phyloP scores from a whole-genome alignment of 2,329 filamentous ascomycete species.

The Graphium sp. region DNA sequence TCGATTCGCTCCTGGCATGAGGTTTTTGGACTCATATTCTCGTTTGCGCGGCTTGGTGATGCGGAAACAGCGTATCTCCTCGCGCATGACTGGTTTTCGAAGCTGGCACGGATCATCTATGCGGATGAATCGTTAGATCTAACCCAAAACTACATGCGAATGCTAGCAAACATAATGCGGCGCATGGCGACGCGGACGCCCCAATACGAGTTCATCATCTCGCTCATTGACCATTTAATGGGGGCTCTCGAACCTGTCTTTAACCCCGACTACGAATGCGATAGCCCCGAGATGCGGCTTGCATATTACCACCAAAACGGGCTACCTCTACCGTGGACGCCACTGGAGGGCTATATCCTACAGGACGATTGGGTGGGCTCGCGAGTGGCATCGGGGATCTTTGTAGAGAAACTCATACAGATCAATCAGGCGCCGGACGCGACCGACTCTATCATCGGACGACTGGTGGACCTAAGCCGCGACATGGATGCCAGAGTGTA shows the following conservation, averaged over 20 bases:
- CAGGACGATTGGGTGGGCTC: slow-evolving; percentile 17
- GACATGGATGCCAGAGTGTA: slow-evolving; percentile 34
- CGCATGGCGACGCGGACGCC: slow-evolving; percentile 31
- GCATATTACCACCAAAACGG: slow-evolving; percentile 13
- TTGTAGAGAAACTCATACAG: slow-evolving; percentile 48
- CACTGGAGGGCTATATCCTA: slow-evolving; percentile 26
- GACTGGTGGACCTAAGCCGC: slow-evolving; percentile 34
- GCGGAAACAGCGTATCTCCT: slow-evolving; percentile 42
- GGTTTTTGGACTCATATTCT: slow-evolving; percentile 53
- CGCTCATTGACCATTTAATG: slow-evolving; percentile 27
- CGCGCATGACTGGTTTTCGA: slow-evolving; percentile 41
- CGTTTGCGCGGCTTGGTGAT: slow-evolving; percentile 45
- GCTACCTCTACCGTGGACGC: slow-evolving; percentile 23
- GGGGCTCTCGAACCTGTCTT: slow-evolving; percentile 21
- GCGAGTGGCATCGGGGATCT: slow-evolving; percentile 31
- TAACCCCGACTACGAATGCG: slow-evolving; percentile 16
- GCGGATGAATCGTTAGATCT: slow-evolving; percentile 37
- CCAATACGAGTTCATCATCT: slow-evolving; percentile 35
- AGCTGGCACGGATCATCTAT: slow-evolving; percentile 40
- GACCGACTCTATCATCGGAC: slow-evolving; percentile 37
- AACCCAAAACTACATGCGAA: slow-evolving; percentile 34
- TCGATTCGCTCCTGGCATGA: slow-evolving; percentile 57
- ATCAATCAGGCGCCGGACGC: slow-evolving; percentile 37
- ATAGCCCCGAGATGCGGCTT: slow-evolving; percentile 21
- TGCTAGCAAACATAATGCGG: slow-evolving; percentile 33